Evolutionary conservation across 2,329 filamentous ascomycete species (phyloP), one percentile per base, ranked within the genome.

Genomic region (Aureobasidium leucospermi): DNA sequence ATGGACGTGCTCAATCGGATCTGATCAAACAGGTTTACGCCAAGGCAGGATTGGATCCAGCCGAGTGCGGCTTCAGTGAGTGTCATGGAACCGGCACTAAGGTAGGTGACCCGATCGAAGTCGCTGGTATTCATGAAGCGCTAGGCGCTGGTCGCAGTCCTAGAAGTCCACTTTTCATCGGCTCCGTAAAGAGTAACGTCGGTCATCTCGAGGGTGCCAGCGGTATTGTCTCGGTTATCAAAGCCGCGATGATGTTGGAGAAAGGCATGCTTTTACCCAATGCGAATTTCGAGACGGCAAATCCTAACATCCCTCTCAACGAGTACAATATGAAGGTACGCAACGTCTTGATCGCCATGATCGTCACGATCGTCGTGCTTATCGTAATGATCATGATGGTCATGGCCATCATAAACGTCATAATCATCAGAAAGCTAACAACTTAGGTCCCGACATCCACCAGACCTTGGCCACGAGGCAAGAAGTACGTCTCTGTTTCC

Each of bases 131-230:
- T n/a, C 60, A 63, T 6, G 58, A 65, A 32, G 61, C 62, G 11
- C 61, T 65, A 19, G 64, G 51, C 11, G 28, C 38, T 38, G 51
- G 51, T 23, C 51, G 51, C 19, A 13, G 51, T 15, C 39, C 51
- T 6, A 55, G 28, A 34, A 55, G 43, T 6, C 51, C 51, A n/a
- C 51, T 55, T 9, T 55, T 55, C 39, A 55, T 55, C 16, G 51
- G 51, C 28, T 55, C 51, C 5, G 64, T 71, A 19, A 72, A 72
- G 55, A 66, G 64, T 10, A 68, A 70, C n/a, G 58, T 71, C 23
- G 80, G 80, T 16, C 79, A 82, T 63, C 76, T 76, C 0, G 80
- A 82, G 65, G 77, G 77, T 8, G 73, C 76, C 1, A 78, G 78
- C 2, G 80, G 79, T 0, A 65, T 82, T n/a, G 42, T 41, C 5